Evolutionary conservation across 1,139 yeast species (phyloP), one percentile per base, ranked within the genome.

Genomic region (Magnusiomyces paraingens): DNA sequence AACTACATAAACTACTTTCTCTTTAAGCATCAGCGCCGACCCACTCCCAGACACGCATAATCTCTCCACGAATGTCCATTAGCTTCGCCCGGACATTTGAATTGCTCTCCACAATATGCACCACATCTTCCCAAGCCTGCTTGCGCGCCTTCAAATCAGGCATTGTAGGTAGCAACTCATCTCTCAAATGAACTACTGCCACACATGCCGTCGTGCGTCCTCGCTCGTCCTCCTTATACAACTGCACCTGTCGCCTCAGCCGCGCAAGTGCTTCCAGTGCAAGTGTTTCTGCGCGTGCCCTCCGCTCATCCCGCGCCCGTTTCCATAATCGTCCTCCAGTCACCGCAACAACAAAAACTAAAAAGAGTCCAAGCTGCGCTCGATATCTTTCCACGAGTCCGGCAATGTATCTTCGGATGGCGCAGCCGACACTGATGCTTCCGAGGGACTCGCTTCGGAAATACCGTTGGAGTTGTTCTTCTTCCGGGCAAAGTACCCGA

Each of bases 11-110:
- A 26, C 32, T 26, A 5, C 8, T 26, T 26, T 26, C 8, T 26
- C 32, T 26, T 26, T 8, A 26, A 26, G 32, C 32, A 26, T 26
- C 32, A 26, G 32, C 39, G 10, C 86, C 81, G 36, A 84, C 75
- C 96, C 96, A 90, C 64, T 88, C 89, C 95, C 96, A 89, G 36
- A 88, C 89, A 63, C 83, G 82, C 81, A 86, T 81, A 57, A 90
- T 86, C 62, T 90, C 96, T 6, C 97, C 97, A 62, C 84, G 87
- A 47, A 83, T 74, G 65, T 89, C 96, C 57, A 80, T 70, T 58
- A 83, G 79, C 50, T 81, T 75, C 2, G 55, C 52, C 20, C 58
- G 50, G 14, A 89, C 79, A 61, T 84, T 84, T 38, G 84, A 71
- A 62, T 88, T 86, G 52, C 72, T 70, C 63, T 90, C 96, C 11